Evolutionary conservation across 805 yeast species (phyloP).

Genomic region (Lipomyces kockii): DNA sequence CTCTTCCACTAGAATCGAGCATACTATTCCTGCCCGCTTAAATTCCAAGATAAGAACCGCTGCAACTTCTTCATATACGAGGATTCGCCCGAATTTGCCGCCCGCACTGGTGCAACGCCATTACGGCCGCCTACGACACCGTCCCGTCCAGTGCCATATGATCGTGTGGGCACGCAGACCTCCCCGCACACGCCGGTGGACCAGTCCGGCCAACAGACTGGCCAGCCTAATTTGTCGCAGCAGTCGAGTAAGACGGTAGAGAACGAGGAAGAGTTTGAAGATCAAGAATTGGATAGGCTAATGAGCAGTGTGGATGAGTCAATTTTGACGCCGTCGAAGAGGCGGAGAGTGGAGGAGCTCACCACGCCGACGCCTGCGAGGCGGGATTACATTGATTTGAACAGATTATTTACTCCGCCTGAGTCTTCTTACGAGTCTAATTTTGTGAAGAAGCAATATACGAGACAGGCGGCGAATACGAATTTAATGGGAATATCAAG

Average conservation of each 20-base stretch:
- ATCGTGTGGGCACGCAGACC: not conserved
- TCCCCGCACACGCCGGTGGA: not conserved
- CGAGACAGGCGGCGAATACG: not conserved
- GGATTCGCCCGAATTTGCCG: not conserved
- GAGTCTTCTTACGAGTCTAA: not conserved
- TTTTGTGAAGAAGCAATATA: not conserved
- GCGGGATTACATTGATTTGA: not conserved
- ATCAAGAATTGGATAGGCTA: not conserved
- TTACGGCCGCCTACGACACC: not conserved
- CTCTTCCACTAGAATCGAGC: not conserved
- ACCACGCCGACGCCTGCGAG: not conserved
- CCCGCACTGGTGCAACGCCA: not conserved
- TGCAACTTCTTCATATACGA: not conserved
- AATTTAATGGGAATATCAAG: not conserved
- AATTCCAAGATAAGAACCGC: not conserved
- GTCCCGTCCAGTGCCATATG: not conserved
- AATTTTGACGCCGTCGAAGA: not conserved
- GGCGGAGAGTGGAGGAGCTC: not conserved
- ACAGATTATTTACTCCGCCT: not conserved
- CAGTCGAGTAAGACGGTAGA: not conserved
- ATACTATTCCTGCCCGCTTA: not conserved
- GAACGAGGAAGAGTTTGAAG: not conserved
- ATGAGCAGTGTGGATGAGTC: constrained; percentile 2
- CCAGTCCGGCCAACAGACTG: not conserved
- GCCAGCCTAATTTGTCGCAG: not conserved